Conservation (phyloP, 2,329 filamentous ascomycete species). For the Talaromyces marneffei region DNA sequence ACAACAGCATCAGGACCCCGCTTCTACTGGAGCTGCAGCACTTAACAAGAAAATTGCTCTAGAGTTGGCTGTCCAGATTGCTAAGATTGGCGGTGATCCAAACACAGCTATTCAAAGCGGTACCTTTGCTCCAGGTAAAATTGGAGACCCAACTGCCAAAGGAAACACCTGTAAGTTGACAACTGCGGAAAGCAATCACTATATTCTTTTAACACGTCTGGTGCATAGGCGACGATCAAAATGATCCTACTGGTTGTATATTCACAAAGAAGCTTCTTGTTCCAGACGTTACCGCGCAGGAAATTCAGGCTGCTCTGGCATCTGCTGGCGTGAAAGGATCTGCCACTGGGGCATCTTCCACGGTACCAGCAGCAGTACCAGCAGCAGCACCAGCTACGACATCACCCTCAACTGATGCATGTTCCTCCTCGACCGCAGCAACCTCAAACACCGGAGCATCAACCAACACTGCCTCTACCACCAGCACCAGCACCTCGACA, state of each 20-base stretch:
- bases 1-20: slow-evolving; percentile 63
- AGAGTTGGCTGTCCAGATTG: slow-evolving; percentile 55
- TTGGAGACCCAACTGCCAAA: slow-evolving; percentile 45
- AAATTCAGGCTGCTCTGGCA: slow-evolving; percentile 47
- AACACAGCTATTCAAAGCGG: slow-evolving; percentile 55
- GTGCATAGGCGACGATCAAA: slow-evolving; percentile 32
- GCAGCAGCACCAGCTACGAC: slow-evolving; percentile 1
- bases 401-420: slow-evolving; percentile 12
- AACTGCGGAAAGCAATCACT: neutral
- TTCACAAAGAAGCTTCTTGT: slow-evolving; percentile 50
- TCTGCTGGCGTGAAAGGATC: slow-evolving; percentile 22
- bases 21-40: slow-evolving; percentile 50
- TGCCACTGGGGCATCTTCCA: slow-evolving; percentile 11
- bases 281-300: slow-evolving; percentile 48
- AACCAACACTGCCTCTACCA: neutral
- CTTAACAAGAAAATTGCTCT: slow-evolving; percentile 59
- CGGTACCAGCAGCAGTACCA: neutral
- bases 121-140: slow-evolving; percentile 57
- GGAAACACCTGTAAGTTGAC: slow-evolving; percentile 46
- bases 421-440: slow-evolving; percentile 4
- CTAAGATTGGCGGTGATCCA: slow-evolving; percentile 57
- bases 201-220: neutral
- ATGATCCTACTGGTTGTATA: slow-evolving; percentile 51
- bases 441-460: neutral
- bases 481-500: neutral